Percentiles rank a stretch among this genome's conserved stretches.
These are phyloP conservation scores for Abelmoschus esculentus DNA, from an alignment of 345 rosid species.

Conservation along the genomic window DNA sequence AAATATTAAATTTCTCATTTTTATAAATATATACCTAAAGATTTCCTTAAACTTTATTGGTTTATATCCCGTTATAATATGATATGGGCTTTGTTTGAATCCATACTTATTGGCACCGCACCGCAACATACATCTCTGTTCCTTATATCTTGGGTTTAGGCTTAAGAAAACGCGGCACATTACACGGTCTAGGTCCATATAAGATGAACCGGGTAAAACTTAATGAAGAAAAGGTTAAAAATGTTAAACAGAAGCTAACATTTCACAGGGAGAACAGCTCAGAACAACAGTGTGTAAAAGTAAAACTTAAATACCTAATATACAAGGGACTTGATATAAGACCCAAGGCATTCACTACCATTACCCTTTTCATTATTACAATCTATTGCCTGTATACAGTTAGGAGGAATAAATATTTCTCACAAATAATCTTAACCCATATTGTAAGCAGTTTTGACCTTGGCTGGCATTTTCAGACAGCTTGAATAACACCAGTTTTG, in stretches of 20 bases:
- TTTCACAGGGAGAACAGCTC: neutral
- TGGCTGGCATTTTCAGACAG: constrained; percentile 27
- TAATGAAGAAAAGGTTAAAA: neutral
- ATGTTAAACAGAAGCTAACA: neutral
- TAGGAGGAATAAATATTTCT: constrained; percentile 28
- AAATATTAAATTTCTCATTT: no score
- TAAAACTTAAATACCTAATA: neutral
- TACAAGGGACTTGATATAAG: neutral
- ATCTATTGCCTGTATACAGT: constrained; percentile 23
- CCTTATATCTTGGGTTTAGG: no score
- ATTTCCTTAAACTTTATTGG: no score
- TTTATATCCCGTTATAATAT: no score
- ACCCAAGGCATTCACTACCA: constrained; percentile 4
- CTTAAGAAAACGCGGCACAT: no score
- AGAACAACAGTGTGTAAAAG: neutral
- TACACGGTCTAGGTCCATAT: no score
- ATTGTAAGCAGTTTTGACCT: neutral
- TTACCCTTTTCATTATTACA: constrained; percentile 19
- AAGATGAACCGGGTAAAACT: no score
- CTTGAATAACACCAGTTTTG: constrained; percentile 55
- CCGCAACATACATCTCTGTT: no score
- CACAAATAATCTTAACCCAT: constrained; percentile 19
- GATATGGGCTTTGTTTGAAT: no score
- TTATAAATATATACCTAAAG: no score
- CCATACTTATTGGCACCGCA: no score